Conservation (phyloP, 129 eudicot species). For the Flaveria linearis region DNA sequence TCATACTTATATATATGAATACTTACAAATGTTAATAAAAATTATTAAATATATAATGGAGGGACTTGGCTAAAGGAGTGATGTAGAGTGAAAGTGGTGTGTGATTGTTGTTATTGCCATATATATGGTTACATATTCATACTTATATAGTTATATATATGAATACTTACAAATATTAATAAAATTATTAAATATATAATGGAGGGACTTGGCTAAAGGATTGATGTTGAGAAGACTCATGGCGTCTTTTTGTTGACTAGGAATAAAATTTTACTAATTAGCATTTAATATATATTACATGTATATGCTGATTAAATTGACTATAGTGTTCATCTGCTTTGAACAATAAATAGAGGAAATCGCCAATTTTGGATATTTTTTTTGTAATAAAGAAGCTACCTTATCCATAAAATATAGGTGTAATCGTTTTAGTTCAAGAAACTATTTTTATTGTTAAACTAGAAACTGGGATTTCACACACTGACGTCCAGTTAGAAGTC, state of each 20-base stretch:
- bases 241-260: constrained; percentile 28
- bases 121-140: not conserved
- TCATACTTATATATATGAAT: not conserved
- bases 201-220: not conserved
- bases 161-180: not conserved
- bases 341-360: not conserved
- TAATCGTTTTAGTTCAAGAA: not conserved
- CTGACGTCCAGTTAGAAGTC: no score
- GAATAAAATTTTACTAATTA: not conserved
- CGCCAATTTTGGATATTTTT: not conserved
- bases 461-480: no score
- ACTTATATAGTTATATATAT: not conserved
- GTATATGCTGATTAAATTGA: no score
- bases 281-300: not conserved
- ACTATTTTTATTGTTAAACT: no score
- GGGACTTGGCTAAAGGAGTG: no score
- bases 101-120: not conserved
- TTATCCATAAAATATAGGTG: not conserved
- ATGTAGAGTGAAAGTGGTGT: not conserved
- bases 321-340: not conserved
- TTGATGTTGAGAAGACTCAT: not conserved
- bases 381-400: not conserved
- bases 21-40: not conserved
- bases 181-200: not conserved
- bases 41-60: no score